Base-by-base conservation (phyloP, 805 yeast genomes). In the Cyberlindnera mycetangii region DNA sequence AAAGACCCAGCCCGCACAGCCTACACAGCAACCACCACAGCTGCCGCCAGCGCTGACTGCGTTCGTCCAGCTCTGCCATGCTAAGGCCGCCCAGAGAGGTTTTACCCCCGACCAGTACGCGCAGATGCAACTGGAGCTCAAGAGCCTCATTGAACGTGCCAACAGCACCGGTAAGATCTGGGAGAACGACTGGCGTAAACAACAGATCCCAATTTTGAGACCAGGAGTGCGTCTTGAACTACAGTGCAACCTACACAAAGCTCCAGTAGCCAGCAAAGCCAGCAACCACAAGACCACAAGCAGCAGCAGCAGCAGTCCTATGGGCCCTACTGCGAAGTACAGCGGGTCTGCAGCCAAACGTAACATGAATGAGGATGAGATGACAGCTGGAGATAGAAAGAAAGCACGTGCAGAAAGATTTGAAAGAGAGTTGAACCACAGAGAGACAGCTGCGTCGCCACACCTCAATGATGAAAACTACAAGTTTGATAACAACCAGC, bases 331-430 rank as follows among this genome's bases (percentile, higher is more conserved):
- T 8, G 17, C 18, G 4, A 30, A 30, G 18, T 30, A 30, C 18
- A 10, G 18, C 18, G 31, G 28, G n/a, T n/a, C 32, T 5, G 33
- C 14, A 7, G 18, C 6, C 11, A 42, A 39, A 9, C 49, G 47
- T 11, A 24, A 7, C n/a, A 1, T 10, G 15, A n/a, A 39, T 11
- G 51, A 37, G 16, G 58, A 54, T 31, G 47, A 41, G 15, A 40
- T 53, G 49, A 49, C 50, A 2, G 63, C 64, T 10, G 49, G 42
- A 5, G 59, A 54, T 9, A 61, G 64, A 49, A 61, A 65, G 44
- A 61, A 50, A 30, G 58, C 54, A 32, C 62, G 74, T 32, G 66
- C 69, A 9, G 65, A 64, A 43, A 59, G 69, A 47, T 69, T 69
- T 49, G 64, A 64, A 28, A 53, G 47, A 32, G 63, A 52, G 40